A percentile compares a stretch with the other conserved stretches of the same genome.
These are phyloP conservation scores for Brasilioporus rufonigricans DNA, from an alignment of 768 basidiomycete species.

Conservation along the genomic window DNA sequence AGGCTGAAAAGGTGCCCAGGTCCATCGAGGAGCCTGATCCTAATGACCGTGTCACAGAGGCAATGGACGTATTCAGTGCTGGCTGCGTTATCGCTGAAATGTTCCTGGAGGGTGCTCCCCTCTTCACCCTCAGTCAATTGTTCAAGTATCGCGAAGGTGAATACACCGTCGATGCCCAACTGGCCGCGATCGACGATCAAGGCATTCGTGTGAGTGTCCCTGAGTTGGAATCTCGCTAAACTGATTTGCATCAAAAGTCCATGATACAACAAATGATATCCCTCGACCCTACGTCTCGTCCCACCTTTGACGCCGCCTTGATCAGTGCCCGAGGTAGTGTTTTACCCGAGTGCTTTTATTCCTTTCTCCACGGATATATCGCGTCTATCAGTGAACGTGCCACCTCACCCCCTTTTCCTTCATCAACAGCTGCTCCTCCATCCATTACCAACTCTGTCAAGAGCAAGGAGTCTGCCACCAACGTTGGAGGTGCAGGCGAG, in stretches of 20 bases:
- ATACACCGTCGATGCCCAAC: constrained; percentile 66
- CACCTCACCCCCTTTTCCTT: constrained; percentile 42
- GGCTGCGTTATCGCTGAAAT: constrained; percentile 96
- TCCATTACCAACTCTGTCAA: constrained; percentile 29
- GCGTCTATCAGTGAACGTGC: constrained; percentile 73
- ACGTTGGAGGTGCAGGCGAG: constrained; percentile 22
- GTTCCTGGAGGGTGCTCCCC: constrained; percentile 89
- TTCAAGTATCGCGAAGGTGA: constrained; percentile 93
- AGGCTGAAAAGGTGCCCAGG: constrained; percentile 65
- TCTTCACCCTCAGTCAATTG: constrained; percentile 92
- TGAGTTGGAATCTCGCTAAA: neutral
- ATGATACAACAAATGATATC: constrained; percentile 90
- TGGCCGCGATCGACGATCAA: constrained; percentile 76
- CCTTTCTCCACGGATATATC: constrained; percentile 89
- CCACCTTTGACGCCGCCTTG: constrained; percentile 78
- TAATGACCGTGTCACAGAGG: constrained; percentile 84
- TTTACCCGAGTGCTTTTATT: constrained; percentile 92
- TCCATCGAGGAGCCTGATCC: constrained; percentile 50
- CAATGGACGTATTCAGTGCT: constrained; percentile 95
- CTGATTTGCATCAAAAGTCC: constrained; percentile 46
- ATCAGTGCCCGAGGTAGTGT: constrained; percentile 72
- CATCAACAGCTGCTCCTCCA: constrained; percentile 25
- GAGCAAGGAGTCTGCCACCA: constrained; percentile 12
- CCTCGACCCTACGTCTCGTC: constrained; percentile 72
- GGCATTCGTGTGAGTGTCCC: constrained; percentile 67